Evolutionary conservation across 2,329 filamentous ascomycete genomes (phyloP).

Genomic region (Arthrobotrys sphaeroides): DNA sequence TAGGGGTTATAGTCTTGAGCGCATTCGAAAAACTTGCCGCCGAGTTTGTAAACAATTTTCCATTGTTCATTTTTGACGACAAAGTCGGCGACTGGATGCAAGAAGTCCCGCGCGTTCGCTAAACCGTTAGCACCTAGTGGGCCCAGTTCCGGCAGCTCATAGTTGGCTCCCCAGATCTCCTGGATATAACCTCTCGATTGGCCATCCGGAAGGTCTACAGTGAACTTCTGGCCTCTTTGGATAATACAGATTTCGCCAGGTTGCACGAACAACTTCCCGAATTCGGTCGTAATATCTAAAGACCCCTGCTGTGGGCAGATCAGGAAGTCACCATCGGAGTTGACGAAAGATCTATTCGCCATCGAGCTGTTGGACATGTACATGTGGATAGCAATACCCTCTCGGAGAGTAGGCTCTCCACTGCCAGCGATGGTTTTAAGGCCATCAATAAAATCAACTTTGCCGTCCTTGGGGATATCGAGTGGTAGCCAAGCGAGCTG

Average conservation of each 20-base stretch:
- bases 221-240: slow-evolving; percentile 72
- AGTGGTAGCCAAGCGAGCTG: slow-evolving; percentile 66
- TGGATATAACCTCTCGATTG: slow-evolving; percentile 73
- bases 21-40: slow-evolving; percentile 70
- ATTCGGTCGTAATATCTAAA: slow-evolving; percentile 74
- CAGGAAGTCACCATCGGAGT: slow-evolving; percentile 73
- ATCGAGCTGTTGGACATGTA: slow-evolving; percentile 65
- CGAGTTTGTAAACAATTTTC: slow-evolving; percentile 71
- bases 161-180: slow-evolving; percentile 73
- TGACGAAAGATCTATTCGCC: slow-evolving; percentile 64
- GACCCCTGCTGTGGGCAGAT: slow-evolving; percentile 73
- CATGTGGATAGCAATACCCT: slow-evolving; percentile 66
- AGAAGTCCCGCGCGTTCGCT: slow-evolving; percentile 73
- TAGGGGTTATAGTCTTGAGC: slow-evolving; percentile 74
- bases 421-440: slow-evolving; percentile 66
- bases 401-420: slow-evolving; percentile 65
- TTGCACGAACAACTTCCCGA: slow-evolving; percentile 71
- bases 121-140: slow-evolving; percentile 73
- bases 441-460: slow-evolving; percentile 65
- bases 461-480: slow-evolving; percentile 58
- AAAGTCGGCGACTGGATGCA: slow-evolving; percentile 68
- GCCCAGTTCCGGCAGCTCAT: slow-evolving; percentile 73
- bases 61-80: slow-evolving; percentile 66
- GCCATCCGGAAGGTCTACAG: slow-evolving; percentile 69
- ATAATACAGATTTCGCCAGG: slow-evolving; percentile 75